These are phyloP conservation scores for Tanacetum coccineum DNA, from an alignment of 129 eudicot genomes.

Conservation along the genomic window DNA sequence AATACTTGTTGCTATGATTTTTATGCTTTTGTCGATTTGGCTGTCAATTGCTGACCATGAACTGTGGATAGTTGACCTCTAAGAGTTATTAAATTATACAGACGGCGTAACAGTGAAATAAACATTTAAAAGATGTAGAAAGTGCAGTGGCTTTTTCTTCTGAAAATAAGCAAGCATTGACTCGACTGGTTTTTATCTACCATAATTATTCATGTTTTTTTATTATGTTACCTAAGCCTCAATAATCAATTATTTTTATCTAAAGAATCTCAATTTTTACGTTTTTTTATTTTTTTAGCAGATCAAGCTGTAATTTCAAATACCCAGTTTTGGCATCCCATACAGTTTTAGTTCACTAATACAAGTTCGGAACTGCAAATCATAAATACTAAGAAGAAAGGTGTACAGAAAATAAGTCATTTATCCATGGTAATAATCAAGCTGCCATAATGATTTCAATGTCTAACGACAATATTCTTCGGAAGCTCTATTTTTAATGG, in stretches of 20 bases:
- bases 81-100: background rate
- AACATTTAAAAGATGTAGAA: constrained; percentile 10
- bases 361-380: too few species aligned
- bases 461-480: too few species aligned
- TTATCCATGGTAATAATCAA: too few species aligned
- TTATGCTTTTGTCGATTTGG: background rate
- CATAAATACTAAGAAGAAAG: too few species aligned
- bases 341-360: too few species aligned
- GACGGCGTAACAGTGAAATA: background rate
- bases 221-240: background rate
- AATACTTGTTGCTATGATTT: constrained; percentile 9
- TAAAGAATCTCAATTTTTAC: too few species aligned
- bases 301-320: background rate
- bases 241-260: background rate
- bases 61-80: constrained; percentile 1
- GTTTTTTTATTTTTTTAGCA: too few species aligned
- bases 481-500: too few species aligned
- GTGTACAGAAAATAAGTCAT: too few species aligned
- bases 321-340: background rate
- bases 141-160: background rate
- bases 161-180: constrained; percentile 3
- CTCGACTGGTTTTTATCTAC: too few species aligned
- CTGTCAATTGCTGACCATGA: background rate
- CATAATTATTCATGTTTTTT: background rate
- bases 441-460: too few species aligned